A percentile compares a stretch with the other conserved stretches of the same genome.
These are phyloP conservation scores for Magnolia officinalis DNA, from an alignment of 164 flowering plant species.

Conservation along the genomic window DNA sequence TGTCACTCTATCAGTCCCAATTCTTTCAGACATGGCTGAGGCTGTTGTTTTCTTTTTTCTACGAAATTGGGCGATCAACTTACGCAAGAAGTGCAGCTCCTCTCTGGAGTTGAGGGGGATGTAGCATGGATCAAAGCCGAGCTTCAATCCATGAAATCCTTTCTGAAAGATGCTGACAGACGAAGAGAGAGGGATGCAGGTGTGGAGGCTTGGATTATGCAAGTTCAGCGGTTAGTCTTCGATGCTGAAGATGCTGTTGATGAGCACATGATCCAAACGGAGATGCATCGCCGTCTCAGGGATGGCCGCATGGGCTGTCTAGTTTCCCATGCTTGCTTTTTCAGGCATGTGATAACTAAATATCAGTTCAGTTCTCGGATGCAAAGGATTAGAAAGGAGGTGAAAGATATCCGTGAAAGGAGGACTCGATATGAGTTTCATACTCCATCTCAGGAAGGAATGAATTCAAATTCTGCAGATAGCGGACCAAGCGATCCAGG, in stretches of 20 bases:
- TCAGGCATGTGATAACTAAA: neutral
- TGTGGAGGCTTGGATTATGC: neutral
- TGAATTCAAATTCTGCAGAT: neutral
- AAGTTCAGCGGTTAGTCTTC: neutral
- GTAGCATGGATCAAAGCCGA: neutral
- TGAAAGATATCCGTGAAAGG: neutral
- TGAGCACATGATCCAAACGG: neutral
- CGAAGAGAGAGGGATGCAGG: neutral
- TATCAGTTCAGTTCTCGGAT: neutral
- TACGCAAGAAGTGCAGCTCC: neutral
- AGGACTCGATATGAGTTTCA: neutral
- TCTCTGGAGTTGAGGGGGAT: neutral
- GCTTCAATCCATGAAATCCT: neutral
- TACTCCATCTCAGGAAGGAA: too few species aligned
- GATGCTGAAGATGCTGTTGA: neutral
- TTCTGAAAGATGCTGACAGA: neutral
- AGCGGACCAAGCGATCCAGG: neutral
- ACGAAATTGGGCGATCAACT: neutral
- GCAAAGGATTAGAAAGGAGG: neutral
- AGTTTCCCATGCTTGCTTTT: neutral
- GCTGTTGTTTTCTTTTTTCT: neutral
- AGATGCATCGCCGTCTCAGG: neutral
- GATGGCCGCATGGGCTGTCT: neutral
- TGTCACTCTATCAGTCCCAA: too few species aligned
- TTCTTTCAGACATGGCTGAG: neutral